Evolutionary conservation across 306 rosid genomes (phyloP).

Genomic region (Parietaria judaica): DNA sequence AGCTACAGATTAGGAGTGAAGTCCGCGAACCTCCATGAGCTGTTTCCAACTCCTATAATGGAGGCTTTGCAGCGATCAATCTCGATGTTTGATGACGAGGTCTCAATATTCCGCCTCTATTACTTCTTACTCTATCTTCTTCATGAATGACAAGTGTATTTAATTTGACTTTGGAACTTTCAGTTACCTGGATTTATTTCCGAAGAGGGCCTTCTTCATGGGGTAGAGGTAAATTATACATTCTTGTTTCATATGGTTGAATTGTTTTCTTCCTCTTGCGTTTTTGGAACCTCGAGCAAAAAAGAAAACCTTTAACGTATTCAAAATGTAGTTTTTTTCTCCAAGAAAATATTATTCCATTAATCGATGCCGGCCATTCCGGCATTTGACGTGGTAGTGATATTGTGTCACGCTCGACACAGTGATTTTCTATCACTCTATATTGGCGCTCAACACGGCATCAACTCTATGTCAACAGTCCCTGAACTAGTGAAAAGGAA

Average conservation of each 20-base stretch:
- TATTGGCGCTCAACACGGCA: too few relatives aligned
- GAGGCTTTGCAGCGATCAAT: slow-evolving; percentile 77
- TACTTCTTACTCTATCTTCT: slow-evolving; percentile 1
- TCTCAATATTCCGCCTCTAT: slow-evolving; percentile 9
- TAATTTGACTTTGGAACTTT: slow-evolving; percentile 21
- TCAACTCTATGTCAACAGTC: too few relatives aligned
- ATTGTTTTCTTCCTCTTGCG: too few relatives aligned
- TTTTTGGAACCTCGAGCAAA: too few relatives aligned
- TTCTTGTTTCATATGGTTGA: background rate
- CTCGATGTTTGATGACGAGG: slow-evolving; percentile 72
- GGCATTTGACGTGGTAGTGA: too few relatives aligned
- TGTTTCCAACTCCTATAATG: slow-evolving; percentile 56
- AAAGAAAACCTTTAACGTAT: too few relatives aligned
- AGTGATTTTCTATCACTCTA: too few relatives aligned
- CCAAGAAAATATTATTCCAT: too few relatives aligned
- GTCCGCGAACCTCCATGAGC: slow-evolving; percentile 69
- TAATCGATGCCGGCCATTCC: too few relatives aligned
- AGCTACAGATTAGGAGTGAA: slow-evolving; percentile 96
- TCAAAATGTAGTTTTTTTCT: too few relatives aligned
- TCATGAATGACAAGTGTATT: background rate
- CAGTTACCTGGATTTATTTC: slow-evolving; percentile 92
- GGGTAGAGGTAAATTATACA: slow-evolving; percentile 73
- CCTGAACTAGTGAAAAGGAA: too few relatives aligned
- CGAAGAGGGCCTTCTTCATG: slow-evolving; percentile 88
- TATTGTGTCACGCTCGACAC: too few relatives aligned